These are phyloP conservation scores for Psilocybe cyanescens DNA, from an alignment of 768 basidiomycete genomes.

Conservation along the genomic window DNA sequence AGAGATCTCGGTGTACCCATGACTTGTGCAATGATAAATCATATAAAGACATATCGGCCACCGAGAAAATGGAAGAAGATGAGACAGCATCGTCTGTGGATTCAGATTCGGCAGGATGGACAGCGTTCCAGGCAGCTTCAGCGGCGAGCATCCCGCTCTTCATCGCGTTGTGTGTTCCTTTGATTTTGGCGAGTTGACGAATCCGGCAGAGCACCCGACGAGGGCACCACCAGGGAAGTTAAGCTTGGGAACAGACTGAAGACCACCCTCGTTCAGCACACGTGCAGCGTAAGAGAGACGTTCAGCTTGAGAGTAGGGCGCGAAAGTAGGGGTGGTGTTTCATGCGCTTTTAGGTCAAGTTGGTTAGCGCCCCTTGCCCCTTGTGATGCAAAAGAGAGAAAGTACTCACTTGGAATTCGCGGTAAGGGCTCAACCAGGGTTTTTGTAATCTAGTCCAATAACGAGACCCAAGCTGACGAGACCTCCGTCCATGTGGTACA, in stretches of 20 bases:
- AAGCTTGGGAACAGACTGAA: constrained; percentile 85
- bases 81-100: constrained; percentile 15
- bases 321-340: constrained; percentile 96
- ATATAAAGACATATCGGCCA: constrained; percentile 75
- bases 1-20: constrained; percentile 86
- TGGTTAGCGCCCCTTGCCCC: constrained; percentile 4
- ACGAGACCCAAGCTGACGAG: constrained; percentile 91
- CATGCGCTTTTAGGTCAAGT: constrained; percentile 51
- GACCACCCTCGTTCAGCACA: constrained; percentile 89
- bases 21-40: constrained; percentile 69
- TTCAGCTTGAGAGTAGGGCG: constrained; percentile 67
- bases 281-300: constrained; percentile 93
- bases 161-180: constrained; percentile 99
- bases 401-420: constrained; percentile 82
- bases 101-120: constrained; percentile 39
- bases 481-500: constrained; percentile 94
- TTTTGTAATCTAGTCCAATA: constrained; percentile 92
- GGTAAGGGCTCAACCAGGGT: constrained; percentile 90
- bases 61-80: background rate
- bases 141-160: constrained; percentile 98
- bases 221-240: constrained; percentile 94
- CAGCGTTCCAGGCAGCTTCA: constrained; percentile 76
- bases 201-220: constrained; percentile 94
- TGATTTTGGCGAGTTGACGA: constrained; percentile 98
- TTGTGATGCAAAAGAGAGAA: background rate